phyloP scores from a whole-genome alignment of 2,329 filamentous ascomycete genomes.

The Coniochaeta hoffmannii region DNA sequence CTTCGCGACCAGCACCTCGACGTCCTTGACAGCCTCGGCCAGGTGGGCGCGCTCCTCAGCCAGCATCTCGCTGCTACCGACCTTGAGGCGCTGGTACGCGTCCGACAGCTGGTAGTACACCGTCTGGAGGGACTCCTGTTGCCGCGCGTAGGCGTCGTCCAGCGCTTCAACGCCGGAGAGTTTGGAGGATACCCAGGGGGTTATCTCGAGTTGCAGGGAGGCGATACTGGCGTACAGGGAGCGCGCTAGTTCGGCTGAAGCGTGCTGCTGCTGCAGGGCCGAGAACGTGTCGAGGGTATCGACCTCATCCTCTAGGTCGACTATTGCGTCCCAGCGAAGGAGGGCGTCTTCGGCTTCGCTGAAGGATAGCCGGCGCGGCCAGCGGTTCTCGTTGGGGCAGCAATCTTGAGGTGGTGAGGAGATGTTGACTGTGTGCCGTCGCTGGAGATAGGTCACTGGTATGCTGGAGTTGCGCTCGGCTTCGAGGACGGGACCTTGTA shows the following conservation, averaged over 20 bases:
- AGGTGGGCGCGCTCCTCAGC: slow-evolving; percentile 61
- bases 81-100: slow-evolving; percentile 59
- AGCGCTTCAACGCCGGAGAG: slow-evolving; percentile 50
- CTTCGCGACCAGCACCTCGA: slow-evolving; percentile 75
- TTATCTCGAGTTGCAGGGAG: slow-evolving; percentile 42
- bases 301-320: slow-evolving; percentile 27
- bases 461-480: slow-evolving; percentile 37
- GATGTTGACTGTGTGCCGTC: slow-evolving; percentile 51
- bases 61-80: slow-evolving; percentile 61
- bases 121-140: slow-evolving; percentile 57
- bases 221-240: slow-evolving; percentile 46
- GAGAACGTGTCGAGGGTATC: slow-evolving; percentile 6
- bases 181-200: slow-evolving; percentile 54
- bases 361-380: slow-evolving; percentile 69
- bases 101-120: slow-evolving; percentile 66
- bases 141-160: slow-evolving; percentile 53
- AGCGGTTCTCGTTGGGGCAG: slow-evolving; percentile 48
- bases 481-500: slow-evolving; percentile 44
- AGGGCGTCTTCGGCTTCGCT: slow-evolving; percentile 69
- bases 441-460: slow-evolving; percentile 44
- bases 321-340: slow-evolving; percentile 55
- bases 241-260: slow-evolving; percentile 45
- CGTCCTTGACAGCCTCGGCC: slow-evolving; percentile 65
- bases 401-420: slow-evolving; percentile 21
- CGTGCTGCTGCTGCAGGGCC: slow-evolving; percentile 24